Conservation (phyloP, 2,329 filamentous ascomycete genomes). For the Pezicula carpinea region DNA sequence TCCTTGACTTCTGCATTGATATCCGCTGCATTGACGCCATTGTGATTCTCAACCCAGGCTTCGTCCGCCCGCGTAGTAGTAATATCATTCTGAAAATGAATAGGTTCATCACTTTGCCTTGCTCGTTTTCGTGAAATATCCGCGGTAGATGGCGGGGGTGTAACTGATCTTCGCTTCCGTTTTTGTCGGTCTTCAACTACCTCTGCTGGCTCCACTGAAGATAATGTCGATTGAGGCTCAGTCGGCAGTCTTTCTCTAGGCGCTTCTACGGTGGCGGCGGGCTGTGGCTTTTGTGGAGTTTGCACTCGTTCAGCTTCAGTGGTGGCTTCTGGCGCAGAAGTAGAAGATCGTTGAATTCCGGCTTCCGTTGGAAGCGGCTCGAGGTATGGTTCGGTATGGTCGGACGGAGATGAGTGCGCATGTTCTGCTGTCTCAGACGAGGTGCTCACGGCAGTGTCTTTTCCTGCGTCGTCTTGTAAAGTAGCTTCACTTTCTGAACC, state of each 20-base stretch:
- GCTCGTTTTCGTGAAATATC: slow-evolving; percentile 51
- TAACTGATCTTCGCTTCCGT: slow-evolving; percentile 62
- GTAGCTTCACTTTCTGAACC: slow-evolving; percentile 28
- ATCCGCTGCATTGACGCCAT: slow-evolving; percentile 13
- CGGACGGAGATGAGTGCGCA: slow-evolving; percentile 5
- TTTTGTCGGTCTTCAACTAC: slow-evolving; percentile 53
- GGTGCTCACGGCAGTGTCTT: slow-evolving; percentile 15
- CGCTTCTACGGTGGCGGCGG: slow-evolving; percentile 14
- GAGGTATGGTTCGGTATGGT: slow-evolving; percentile 4
- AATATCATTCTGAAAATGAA: slow-evolving; percentile 7
- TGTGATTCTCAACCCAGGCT: slow-evolving; percentile 22
- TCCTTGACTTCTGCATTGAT: slow-evolving; percentile 9
- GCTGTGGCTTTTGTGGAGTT: background rate
- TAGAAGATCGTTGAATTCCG: background rate
- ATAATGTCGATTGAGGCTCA: slow-evolving; percentile 11
- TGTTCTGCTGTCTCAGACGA: slow-evolving; percentile 21
- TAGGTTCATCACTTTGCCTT: slow-evolving; percentile 34
- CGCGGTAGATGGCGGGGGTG: slow-evolving; percentile 50
- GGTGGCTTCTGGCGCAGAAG: background rate
- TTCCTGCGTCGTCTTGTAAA: slow-evolving; percentile 20
- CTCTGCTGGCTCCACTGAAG: slow-evolving; percentile 26
- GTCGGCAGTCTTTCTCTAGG: slow-evolving; percentile 9
- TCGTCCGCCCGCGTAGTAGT: slow-evolving; percentile 13
- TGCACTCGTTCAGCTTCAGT: background rate
- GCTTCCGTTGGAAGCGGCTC: slow-evolving; percentile 2